Evolutionary conservation across 306 rosid species (phyloP), one percentile per base, ranked within the genome.

Genomic region (Dalbergia oliveri): DNA sequence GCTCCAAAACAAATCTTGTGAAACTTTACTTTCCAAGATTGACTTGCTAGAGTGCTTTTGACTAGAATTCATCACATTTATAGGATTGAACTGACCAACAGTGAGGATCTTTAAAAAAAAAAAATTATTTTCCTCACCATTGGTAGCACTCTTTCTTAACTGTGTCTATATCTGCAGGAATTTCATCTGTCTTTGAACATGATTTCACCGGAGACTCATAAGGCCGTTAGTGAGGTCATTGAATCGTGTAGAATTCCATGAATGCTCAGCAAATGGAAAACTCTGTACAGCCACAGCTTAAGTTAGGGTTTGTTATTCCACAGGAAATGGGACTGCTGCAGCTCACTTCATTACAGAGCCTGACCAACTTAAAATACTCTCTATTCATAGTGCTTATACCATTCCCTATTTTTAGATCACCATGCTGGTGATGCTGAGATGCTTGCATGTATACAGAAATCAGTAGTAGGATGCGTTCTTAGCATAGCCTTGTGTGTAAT

Each of bases 121-220:
- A 26, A 26, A 26, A 26, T 26, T 21, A 21, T 21, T 21, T 0
- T 26, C 31, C 31, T 1, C 31, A 15, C 18, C 57, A 5, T 50
- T 13, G 16, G 13, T 50, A 50, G 18, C 7, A 10, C 12, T 47
- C 16, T 50, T 50, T 58, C 63, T n/a, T 34, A 21, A 23, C 57
- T 72, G 8, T 50, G 66, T 11, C n/a, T 75, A 49, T 31, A 14
- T 84, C 33, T 81, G 57, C 91, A 95, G 99, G 99, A 94, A 81
- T 95, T 95, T 79, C 99, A 93, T 85, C 84, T 96, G 90, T 89
- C 94, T 3, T 78, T 96, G 66, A 88, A 93, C 93, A 93, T 95
- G 99, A 93, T 95, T 57, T 93, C 99, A 4, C 97, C 94, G 4
- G 99, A 95, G 91, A 95, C 98, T 75, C 99, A 93, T 82, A 86